Evolutionary conservation across 2,329 filamentous ascomycete species (phyloP), one percentile per base, ranked within the genome.

Genomic region (Epicoccum sorghinum): DNA sequence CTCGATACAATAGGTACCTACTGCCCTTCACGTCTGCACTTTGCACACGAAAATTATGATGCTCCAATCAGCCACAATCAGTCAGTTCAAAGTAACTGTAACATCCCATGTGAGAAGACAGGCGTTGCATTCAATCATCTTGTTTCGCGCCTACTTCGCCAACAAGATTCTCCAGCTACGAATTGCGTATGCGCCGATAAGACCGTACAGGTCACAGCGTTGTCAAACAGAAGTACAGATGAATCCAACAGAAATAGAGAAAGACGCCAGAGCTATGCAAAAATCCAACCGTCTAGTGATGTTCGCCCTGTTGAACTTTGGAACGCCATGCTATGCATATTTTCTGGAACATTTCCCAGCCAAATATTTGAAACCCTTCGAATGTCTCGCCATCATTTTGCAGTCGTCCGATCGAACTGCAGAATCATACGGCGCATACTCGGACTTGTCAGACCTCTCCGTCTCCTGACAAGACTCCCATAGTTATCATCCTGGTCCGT

Each of bases 221-320:
- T 29, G 27, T 29, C 27, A 27, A 40, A 24, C 8, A 4, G 14
- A 29, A 37, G 2, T 38, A 39, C 27, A 24, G 52, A 52, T 29
- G 27, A 40, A 40, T 38, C 23, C 9, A 27, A 30, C 7, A 29
- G 36, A 44, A 40, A 10, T 2, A 25, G 36, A 41, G 33, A 9
- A 52, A 41, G 23, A 54, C 54, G 40, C 54, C 54, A 27, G 48
- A 57, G 44, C 54, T 49, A 57, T 57, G 54, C 54, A 50, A 22
- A 25, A 29, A 37, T n/a, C 23, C 39, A 32, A 33, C 47, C 47
- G 29, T 56, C 53, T 56, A 56, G 12, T 43, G 13, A 56, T 56
- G 27, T 40, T 52, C 64, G 0, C 83, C 75, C 67, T 49, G 39
- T 44, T 22, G 23, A 33, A 22, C 27, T 37, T 9, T 46, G 9